Percentiles rank a stretch among this genome's conserved stretches.
phyloP scores from a whole-genome alignment of 2,329 filamentous ascomycete genomes.

The Verticillium albo-atrum region DNA sequence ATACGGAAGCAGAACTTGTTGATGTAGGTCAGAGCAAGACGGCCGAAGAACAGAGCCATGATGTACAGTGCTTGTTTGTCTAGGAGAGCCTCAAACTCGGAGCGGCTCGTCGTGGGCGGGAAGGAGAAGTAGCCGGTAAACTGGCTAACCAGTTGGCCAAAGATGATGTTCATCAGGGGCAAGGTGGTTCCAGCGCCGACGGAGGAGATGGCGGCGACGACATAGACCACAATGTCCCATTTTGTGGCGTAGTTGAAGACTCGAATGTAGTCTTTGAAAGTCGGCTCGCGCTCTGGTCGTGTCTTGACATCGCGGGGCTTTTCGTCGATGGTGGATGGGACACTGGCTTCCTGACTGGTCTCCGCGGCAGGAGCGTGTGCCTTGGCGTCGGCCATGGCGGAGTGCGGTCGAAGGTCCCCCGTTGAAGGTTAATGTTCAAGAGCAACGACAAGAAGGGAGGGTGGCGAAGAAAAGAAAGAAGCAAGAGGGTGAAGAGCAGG shows the following conservation, averaged over 20 bases:
- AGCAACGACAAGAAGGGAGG: background rate
- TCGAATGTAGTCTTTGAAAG: constrained; percentile 41
- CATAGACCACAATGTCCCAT: constrained; percentile 46
- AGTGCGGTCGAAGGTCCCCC: background rate
- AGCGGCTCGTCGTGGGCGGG: constrained; percentile 24
- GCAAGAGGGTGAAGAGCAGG: background rate
- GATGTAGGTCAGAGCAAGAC: constrained; percentile 59
- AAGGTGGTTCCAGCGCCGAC: constrained; percentile 50
- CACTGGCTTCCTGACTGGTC: background rate
- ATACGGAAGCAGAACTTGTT: constrained; percentile 58
- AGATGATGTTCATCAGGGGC: constrained; percentile 49
- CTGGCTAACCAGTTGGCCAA: constrained; percentile 37
- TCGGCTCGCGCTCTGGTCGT: constrained; percentile 39
- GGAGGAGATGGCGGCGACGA: constrained; percentile 41
- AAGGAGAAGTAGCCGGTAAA: constrained; percentile 40
- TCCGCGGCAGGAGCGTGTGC: background rate
- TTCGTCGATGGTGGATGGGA: constrained; percentile 18
- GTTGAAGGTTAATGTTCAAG: background rate
- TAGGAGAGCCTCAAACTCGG: constrained; percentile 34
- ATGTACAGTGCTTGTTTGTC: constrained; percentile 58
- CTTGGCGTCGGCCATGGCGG: background rate
- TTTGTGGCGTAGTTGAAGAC: constrained; percentile 51
- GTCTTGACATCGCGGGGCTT: constrained; percentile 25
- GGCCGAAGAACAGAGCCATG: constrained; percentile 64
- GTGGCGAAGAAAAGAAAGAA: background rate